Base-by-base conservation (phyloP, 345 rosid genomes). In the Aurinia saxatilis region DNA sequence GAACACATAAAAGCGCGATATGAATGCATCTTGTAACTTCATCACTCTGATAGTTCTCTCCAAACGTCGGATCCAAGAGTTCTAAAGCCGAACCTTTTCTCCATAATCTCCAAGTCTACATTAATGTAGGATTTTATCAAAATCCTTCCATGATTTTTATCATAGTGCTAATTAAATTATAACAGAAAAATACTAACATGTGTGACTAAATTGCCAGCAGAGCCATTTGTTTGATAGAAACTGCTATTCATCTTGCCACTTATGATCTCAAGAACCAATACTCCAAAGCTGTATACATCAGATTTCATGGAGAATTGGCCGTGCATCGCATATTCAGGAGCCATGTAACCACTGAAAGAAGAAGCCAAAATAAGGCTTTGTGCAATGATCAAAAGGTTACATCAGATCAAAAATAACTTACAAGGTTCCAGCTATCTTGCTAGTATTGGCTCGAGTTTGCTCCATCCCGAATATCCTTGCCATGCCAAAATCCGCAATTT, bases 241-340 rank as follows among this genome's bases (percentile, higher is more conserved):
- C 52, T 66, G 25, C 59, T 68, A 23, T 58, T 59, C 46, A 15
- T 68, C 11, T 42, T 65, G 2, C 77, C 77, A 31, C 51, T 59
- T 42, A 76, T 30, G 23, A 77, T 77, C 56, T 78, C 75, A 48
- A 67, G 65, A 29, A 67, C 29, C 58, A 67, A 23, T 1, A 67
- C 65, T n/a, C 71, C 65, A 0, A 67, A 57, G 51, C 65, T 67
- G 6, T 67, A 67, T 5, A 57, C 50, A 57, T 67, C 71, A 8
- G 77, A 64, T 40, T 78, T 75, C 27, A 72, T 59, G 10, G 75
- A 78, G 37, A 68, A 65, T 3, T 35, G 74, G 1, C 77, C 79
- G 2, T 54, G 60, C 74, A 71, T 63, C 9, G 61, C 78, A 45
- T 78, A 74, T 34, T 78, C 81, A 1, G 77, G 79, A 59, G 81